Percentiles rank a stretch among this genome's conserved stretches.
These are phyloP conservation scores for Fusarium fracticaudum DNA, from an alignment of 2,329 filamentous ascomycete genomes.

Conservation along the genomic window DNA sequence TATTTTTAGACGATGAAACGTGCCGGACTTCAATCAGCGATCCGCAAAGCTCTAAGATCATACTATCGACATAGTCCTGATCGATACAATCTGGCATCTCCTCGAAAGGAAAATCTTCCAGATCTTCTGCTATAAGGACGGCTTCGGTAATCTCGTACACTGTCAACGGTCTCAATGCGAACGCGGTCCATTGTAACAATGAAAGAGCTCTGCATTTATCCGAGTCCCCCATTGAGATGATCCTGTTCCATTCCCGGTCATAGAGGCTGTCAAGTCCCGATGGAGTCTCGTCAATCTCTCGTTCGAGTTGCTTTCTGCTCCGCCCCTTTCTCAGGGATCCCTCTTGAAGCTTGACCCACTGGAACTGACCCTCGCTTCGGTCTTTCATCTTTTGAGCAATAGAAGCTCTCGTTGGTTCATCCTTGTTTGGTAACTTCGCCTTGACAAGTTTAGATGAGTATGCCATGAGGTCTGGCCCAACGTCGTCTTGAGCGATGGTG, in stretches of 20 bases:
- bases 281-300: conserved; percentile 43
- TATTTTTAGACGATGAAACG: accelerated
- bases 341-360: conserved; percentile 46
- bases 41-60: not conserved
- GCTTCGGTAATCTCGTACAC: not conserved
- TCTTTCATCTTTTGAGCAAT: conserved; percentile 39
- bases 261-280: conserved; percentile 43
- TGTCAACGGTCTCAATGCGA: conserved; percentile 26
- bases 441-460: conserved; percentile 33
- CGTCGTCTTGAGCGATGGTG: not conserved
- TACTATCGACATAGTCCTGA: not conserved
- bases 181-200: conserved; percentile 45
- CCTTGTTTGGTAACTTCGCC: conserved; percentile 42
- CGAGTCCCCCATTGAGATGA: not conserved
- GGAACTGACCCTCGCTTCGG: conserved; percentile 47
- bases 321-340: conserved; percentile 35
- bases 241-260: conserved; percentile 44
- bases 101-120: accelerated
- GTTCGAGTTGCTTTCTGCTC: conserved; percentile 43
- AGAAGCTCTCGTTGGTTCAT: not conserved
- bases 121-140: accelerated
- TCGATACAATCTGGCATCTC: not conserved
- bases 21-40: not conserved
- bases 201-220: conserved; percentile 36
- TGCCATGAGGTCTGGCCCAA: not conserved